Conservation (phyloP, 108 stramenopile genomes). For the Nitzschia sp. region DNA sequence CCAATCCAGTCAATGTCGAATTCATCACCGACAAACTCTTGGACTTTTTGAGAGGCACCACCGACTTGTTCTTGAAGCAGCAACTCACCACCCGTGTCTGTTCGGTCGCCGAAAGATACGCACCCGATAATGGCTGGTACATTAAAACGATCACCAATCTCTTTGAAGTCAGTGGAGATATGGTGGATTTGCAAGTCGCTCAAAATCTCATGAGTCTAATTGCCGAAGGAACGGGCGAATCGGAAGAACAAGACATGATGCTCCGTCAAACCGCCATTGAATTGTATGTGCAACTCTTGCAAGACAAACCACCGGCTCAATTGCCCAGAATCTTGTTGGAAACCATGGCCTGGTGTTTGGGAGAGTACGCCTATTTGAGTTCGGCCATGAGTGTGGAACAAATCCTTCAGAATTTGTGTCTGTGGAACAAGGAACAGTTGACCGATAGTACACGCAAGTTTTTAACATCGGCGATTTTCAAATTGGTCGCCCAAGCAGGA, state of each 20-base stretch:
- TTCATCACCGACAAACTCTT: constrained; percentile 95
- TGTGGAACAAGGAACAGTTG: constrained; percentile 42
- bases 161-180: constrained; percentile 93
- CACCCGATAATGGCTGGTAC: constrained; percentile 95
- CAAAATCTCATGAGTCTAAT: constrained; percentile 94
- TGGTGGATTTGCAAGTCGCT: constrained; percentile 89
- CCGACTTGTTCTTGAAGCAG: constrained; percentile 87
- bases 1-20: constrained; percentile 98
- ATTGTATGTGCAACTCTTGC: constrained; percentile 80
- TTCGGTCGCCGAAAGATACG: constrained; percentile 93
- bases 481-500: constrained; percentile 93
- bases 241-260: constrained; percentile 87
- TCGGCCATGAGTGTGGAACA: constrained; percentile 58
- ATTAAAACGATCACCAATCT: constrained; percentile 80
- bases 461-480: constrained; percentile 89
- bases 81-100: constrained; percentile 93
- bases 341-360: constrained; percentile 97
- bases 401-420: constrained; percentile 78
- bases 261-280: constrained; percentile 93
- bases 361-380: constrained; percentile 96
- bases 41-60: constrained; percentile 79
- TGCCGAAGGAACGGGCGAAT: constrained; percentile 96
- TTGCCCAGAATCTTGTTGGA: constrained; percentile 88
- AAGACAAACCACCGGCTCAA: constrained; percentile 55
- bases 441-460: constrained; percentile 71